Base-by-base conservation (phyloP, 768 basidiomycete genomes). In the Amanita pseudoporphyria region DNA sequence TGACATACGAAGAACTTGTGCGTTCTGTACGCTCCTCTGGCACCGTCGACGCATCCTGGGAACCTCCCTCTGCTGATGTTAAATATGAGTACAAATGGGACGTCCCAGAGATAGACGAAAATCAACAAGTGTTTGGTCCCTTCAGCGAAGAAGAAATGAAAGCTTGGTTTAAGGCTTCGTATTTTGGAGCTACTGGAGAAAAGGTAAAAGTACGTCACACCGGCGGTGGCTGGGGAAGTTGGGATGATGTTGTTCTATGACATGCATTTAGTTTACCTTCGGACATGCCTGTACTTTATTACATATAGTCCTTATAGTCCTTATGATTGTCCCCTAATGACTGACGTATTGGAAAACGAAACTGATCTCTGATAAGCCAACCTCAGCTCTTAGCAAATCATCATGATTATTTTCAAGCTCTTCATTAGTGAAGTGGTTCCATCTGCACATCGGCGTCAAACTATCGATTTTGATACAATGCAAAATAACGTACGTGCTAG, bases 271-370 rank as follows among this genome's bases (percentile, higher is more conserved):
- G 7, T 40, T 24, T 53, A 39, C 31, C 54, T 41, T 48, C 39
- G 46, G 52, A 54, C 45, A 53, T 42, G 37, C 52, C 16, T 57
- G 54, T 52, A 54, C 40, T 56, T 37, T 40, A 47, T 24, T 51
- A 35, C 31, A 45, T 36, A 18, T 37, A 60, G 50, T 62, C 53
- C 38, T 45, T 51, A 30, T 53, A 54, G 37, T 54, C 40, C 37
- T 33, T 32, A 36, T 38, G 26, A 14, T 26, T 12, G 39, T 40
- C 19, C 18, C 45, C 35, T 40, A 55, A 45, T 92, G 89, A 64
- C 89, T 92, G 63, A 92, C 83, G 62, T 93, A 96, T 63, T 98
- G 95, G 71, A 95, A 98, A 37, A 94, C 93, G 59, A 91, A 95
- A 0, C 93, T 94, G 42, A 97, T 85, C 54, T 92, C 86, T 4